These are phyloP conservation scores for Eucalyptus grandis DNA, from an alignment of 345 rosid species.

Conservation along the genomic window DNA sequence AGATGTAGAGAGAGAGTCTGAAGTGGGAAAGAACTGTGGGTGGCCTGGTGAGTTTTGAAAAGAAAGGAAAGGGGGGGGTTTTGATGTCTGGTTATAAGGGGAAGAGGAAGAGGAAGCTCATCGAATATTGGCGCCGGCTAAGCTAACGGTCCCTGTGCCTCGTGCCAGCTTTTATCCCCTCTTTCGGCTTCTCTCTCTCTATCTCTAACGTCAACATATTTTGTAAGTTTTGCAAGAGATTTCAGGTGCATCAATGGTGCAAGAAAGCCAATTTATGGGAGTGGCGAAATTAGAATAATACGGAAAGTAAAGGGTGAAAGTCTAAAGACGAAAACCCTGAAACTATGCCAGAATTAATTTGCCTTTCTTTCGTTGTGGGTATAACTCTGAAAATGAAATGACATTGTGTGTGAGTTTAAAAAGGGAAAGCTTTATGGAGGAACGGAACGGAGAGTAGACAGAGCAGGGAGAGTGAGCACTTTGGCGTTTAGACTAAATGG, in stretches of 20 bases:
- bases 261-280: background rate
- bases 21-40: background rate
- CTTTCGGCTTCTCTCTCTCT: background rate
- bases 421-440: background rate
- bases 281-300: background rate
- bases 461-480: background rate
- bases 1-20: background rate
- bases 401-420: background rate
- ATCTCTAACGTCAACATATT: background rate
- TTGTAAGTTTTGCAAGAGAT: background rate
- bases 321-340: background rate
- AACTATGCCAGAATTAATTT: background rate
- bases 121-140: slow-evolving; percentile 54
- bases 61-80: background rate
- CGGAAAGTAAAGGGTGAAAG: background rate
- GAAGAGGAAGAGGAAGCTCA: background rate
- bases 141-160: slow-evolving; percentile 27
- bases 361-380: background rate
- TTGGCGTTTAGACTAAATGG: background rate
- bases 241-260: background rate
- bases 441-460: background rate
- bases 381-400: background rate
- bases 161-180: slow-evolving; percentile 8
- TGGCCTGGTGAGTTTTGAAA: slow-evolving; percentile 3
- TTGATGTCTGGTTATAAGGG: slow-evolving; percentile 6